Evolutionary conservation across 768 basidiomycete species (phyloP).

Genomic region (Boletus huronensis): DNA sequence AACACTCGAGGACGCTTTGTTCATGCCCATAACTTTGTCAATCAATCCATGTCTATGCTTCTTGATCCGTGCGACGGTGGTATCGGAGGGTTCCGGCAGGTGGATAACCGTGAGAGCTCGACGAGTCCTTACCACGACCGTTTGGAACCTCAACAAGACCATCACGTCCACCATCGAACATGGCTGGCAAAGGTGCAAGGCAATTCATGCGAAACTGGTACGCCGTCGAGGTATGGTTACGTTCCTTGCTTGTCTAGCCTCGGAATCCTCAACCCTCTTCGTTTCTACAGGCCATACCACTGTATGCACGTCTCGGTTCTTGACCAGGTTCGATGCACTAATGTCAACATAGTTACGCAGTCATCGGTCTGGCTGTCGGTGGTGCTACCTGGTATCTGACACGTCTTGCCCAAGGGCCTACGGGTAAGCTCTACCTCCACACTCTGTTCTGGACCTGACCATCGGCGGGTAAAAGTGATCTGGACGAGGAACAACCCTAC

Average conservation of each 20-base stretch:
- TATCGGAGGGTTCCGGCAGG: constrained; percentile 16
- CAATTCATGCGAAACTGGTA: constrained; percentile 41
- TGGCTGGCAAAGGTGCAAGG: constrained; percentile 24
- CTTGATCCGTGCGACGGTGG: background rate
- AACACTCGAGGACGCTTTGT: constrained; percentile 24
- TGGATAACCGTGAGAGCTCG: constrained; percentile 15
- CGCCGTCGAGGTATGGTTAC: constrained; percentile 40
- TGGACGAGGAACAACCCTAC: constrained; percentile 75
- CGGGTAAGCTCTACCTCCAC: constrained; percentile 35
- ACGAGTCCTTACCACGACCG: background rate
- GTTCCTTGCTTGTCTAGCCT: background rate
- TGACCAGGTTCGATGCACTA: constrained; percentile 6
- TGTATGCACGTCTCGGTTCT: constrained; percentile 34
- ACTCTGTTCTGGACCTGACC: background rate
- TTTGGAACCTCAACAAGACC: background rate
- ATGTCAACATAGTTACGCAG: constrained; percentile 38
- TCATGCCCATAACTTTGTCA: constrained; percentile 24
- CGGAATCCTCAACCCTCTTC: background rate
- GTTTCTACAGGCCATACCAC: constrained; percentile 43
- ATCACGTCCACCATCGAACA: constrained; percentile 13
- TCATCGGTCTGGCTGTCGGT: constrained; percentile 46
- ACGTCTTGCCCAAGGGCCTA: constrained; percentile 58
- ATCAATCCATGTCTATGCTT: constrained; percentile 25
- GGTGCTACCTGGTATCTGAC: constrained; percentile 68
- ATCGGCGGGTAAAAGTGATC: constrained; percentile 37